These are phyloP conservation scores for Davidsoniella australis DNA, from an alignment of 2,329 filamentous ascomycete species.

Conservation along the genomic window DNA sequence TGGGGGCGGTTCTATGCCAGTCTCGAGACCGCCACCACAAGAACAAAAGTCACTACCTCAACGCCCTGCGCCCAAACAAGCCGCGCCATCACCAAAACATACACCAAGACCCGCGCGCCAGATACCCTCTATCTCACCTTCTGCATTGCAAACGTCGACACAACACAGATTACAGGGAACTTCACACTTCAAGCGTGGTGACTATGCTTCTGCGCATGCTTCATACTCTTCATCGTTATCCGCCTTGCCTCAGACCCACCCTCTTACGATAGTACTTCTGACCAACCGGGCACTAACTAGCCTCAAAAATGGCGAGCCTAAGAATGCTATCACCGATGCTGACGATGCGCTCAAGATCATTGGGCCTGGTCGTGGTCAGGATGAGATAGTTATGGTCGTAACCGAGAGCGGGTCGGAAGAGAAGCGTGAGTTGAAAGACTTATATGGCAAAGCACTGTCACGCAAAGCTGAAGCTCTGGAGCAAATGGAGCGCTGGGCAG, in stretches of 20 bases:
- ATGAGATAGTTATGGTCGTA: slow-evolving; percentile 56
- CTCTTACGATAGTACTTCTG: slow-evolving; percentile 71
- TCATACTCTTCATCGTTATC: slow-evolving; percentile 65
- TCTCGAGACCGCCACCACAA: slow-evolving; percentile 22
- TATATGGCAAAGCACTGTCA: slow-evolving; percentile 83
- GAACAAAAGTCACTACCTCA: slow-evolving; percentile 22
- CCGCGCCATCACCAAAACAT: slow-evolving; percentile 22
- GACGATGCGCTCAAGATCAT: slow-evolving; percentile 68
- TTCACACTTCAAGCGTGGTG: slow-evolving; percentile 82
- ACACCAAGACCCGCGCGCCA: slow-evolving; percentile 35
- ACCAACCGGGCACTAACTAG: slow-evolving; percentile 83
- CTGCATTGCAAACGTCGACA: slow-evolving; percentile 59
- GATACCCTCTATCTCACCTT: slow-evolving; percentile 50
- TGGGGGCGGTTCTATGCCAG: slow-evolving; percentile 21
- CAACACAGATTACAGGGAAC: slow-evolving; percentile 64
- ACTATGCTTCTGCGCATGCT: slow-evolving; percentile 72
- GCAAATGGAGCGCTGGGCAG: slow-evolving; percentile 83
- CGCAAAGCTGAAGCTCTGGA: slow-evolving; percentile 92
- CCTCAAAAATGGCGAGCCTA: slow-evolving; percentile 82
- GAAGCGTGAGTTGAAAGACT: slow-evolving; percentile 74
- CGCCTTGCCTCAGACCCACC: slow-evolving; percentile 60
- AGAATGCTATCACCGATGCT: slow-evolving; percentile 69
- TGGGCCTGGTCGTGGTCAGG: slow-evolving; percentile 59
- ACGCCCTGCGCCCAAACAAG: slow-evolving; percentile 23
- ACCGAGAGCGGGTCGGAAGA: slow-evolving; percentile 40